Base-by-base conservation (phyloP, 1,284 basidiomycete species). In the Heterobasidion parviporum region DNA sequence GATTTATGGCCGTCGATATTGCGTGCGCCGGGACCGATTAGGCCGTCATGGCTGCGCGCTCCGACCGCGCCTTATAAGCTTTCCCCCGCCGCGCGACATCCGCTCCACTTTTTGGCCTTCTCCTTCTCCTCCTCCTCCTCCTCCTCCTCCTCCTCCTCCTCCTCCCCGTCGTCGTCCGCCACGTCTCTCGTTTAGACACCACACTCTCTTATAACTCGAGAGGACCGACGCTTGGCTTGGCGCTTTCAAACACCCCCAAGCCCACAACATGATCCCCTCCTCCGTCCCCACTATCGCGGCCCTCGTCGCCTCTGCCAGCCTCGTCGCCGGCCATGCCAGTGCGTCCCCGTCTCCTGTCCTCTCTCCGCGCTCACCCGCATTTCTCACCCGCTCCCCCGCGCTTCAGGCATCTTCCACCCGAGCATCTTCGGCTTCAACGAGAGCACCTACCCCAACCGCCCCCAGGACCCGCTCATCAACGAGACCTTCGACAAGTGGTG, bases 401-500 rank as follows among this genome's bases (percentile, higher is more conserved):
- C 2, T 0, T 3, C 18, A 71, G 71, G 65, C 14, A 54, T 73
- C 8, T 74, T 62, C 61, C 63, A 69, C 53, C 59, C 62, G 4
- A 61, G 64, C 52, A 75, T 74, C 69, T 75, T 61, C 60, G 82
- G 83, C 12, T 83, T 83, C 71, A 83, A 84, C 16, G 65, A 65
- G 8, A 59, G 73, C 54, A 77, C 74, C 6, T 80, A 75, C 59
- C 60, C 72, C 65, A 81, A 81, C 64, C 76, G 76, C 6, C 73
- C 76, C 8, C 79, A 82, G 33, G 70, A 74, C 3, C 85, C 85
- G 2, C 73, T 88, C 8, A 72, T 70, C 47, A 63, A 79, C 62
- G 69, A 76, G 62, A 63, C 76, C 2, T 87, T 87, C 65, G 61
- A 76, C 20, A 64, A 85, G 58, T 89, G 86, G 87, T 89, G 86